These are phyloP conservation scores for Boletellus deceptivus DNA, from an alignment of 1,284 basidiomycete genomes.

Conservation along the genomic window DNA sequence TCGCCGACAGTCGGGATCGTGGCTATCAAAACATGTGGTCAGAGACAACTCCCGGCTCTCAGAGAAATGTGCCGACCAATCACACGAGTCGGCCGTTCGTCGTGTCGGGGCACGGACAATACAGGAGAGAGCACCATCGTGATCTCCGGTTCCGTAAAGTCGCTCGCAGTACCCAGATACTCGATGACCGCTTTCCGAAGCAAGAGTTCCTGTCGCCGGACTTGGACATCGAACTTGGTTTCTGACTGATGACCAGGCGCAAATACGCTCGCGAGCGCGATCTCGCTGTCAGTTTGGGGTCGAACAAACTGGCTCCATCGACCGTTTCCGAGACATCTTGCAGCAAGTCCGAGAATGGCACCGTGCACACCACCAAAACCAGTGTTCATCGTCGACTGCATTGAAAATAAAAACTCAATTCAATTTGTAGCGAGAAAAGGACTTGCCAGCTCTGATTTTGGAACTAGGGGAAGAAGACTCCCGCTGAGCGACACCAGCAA, in stretches of 20 bases:
- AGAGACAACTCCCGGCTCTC: background rate
- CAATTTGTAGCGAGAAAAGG: background rate
- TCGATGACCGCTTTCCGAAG: conserved; percentile 59
- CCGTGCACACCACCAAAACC: conserved; percentile 84
- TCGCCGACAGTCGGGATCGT: conserved; percentile 79
- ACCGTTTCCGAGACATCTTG: conserved; percentile 67
- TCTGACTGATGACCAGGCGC: conserved; percentile 54
- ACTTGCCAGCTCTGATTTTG: conserved; percentile 76
- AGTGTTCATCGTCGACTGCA: conserved; percentile 58
- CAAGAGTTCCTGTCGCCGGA: conserved; percentile 51
- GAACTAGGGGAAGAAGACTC: conserved; percentile 63
- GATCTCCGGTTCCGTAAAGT: conserved; percentile 73
- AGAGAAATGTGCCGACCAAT: conserved; percentile 31
- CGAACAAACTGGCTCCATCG: conserved; percentile 59
- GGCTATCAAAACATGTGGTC: conserved; percentile 36
- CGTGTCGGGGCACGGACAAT: conserved; percentile 44
- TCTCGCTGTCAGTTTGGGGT: conserved; percentile 72
- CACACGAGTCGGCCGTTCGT: conserved; percentile 44
- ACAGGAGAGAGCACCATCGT: conserved; percentile 63
- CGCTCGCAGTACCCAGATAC: conserved; percentile 67
- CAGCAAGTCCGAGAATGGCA: conserved; percentile 75
- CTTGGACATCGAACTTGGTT: conserved; percentile 56
- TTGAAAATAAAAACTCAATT: conserved; percentile 5
- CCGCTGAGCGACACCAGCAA: conserved; percentile 72
- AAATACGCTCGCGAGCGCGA: conserved; percentile 50